These are phyloP conservation scores for Capronia coronata DNA, from an alignment of 2,329 filamentous ascomycete species.

Conservation along the genomic window DNA sequence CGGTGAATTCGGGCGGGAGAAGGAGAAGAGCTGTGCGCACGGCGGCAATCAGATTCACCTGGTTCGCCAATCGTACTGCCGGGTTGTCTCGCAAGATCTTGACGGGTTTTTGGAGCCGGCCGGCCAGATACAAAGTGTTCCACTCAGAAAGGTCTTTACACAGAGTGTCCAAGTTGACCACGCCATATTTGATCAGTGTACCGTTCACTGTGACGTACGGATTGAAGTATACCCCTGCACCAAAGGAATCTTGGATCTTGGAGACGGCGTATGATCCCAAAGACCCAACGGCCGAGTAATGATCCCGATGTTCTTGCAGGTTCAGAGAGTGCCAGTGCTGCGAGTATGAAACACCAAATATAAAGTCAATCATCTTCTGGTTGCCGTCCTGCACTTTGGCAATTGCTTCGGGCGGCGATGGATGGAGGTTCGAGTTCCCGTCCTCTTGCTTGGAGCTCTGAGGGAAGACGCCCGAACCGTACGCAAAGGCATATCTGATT, in stretches of 20 bases:
- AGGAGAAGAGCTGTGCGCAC: slow-evolving; percentile 83
- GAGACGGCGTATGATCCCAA: slow-evolving; percentile 81
- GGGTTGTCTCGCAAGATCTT: slow-evolving; percentile 96
- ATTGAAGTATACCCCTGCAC: slow-evolving; percentile 96
- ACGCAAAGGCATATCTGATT: slow-evolving; percentile 93
- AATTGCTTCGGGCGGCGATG: slow-evolving; percentile 72
- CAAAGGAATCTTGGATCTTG: slow-evolving; percentile 76
- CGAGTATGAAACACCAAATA: slow-evolving; percentile 88
- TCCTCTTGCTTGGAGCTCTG: slow-evolving; percentile 49
- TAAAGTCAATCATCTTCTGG: slow-evolving; percentile 97
- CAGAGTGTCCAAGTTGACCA: slow-evolving; percentile 87
- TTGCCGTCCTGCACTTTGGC: slow-evolving; percentile 77
- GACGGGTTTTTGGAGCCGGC: slow-evolving; percentile 91
- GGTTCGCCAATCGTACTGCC: slow-evolving; percentile 84
- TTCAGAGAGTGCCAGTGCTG: slow-evolving; percentile 98
- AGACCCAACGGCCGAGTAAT: slow-evolving; percentile 81
- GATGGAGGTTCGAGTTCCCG: slow-evolving; percentile 60
- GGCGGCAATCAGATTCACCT: slow-evolving; percentile 89
- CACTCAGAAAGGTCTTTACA: slow-evolving; percentile 80
- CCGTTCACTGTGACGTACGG: slow-evolving; percentile 92
- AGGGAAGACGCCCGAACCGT: slow-evolving; percentile 92
- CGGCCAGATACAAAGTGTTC: slow-evolving; percentile 94
- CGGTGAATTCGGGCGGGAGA: slow-evolving; percentile 75
- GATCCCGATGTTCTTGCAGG: slow-evolving; percentile 75
- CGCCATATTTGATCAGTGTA: slow-evolving; percentile 94